Percentiles rank a stretch among this genome's conserved stretches.
Conservation (phyloP, 176 grass and related monocot genomes). For the Ensete ventricosum region DNA sequence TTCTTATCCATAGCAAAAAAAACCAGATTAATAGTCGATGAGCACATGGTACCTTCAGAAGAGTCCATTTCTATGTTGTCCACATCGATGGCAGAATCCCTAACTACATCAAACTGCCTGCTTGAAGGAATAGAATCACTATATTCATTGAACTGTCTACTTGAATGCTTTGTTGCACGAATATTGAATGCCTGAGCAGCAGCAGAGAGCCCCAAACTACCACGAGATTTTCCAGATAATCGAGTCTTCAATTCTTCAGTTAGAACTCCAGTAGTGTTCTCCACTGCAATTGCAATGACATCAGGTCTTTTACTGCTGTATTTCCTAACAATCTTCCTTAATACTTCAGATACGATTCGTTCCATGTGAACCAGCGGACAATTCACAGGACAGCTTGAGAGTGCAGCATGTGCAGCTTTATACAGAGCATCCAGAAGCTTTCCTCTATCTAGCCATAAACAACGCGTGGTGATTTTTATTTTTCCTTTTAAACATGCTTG, state of each 20-base stretch:
- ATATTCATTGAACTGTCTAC: slow-evolving; percentile 24
- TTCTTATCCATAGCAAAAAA: background rate
- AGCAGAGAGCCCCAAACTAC: slow-evolving; percentile 1
- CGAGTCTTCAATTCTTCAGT: slow-evolving; percentile 36
- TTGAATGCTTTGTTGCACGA: slow-evolving; percentile 29
- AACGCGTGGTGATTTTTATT: slow-evolving; percentile 85
- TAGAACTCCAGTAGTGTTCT: slow-evolving; percentile 45
- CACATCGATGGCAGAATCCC: slow-evolving; percentile 18
- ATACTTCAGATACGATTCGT: slow-evolving; percentile 72
- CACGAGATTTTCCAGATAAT: slow-evolving; percentile 50
- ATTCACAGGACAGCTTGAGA: slow-evolving; percentile 81
- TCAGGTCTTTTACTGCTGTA: slow-evolving; percentile 94
- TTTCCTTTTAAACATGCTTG: slow-evolving; percentile 75
- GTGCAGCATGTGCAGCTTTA: slow-evolving; percentile 74
- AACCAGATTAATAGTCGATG: background rate
- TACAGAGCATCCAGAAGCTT: slow-evolving; percentile 83
- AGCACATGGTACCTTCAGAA: slow-evolving; percentile 40
- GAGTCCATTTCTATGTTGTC: slow-evolving; percentile 31
- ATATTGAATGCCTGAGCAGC: slow-evolving; percentile 24
- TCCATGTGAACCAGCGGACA: slow-evolving; percentile 89
- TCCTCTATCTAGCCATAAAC: slow-evolving; percentile 96
- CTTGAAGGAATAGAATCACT: slow-evolving; percentile 27
- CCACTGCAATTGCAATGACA: slow-evolving; percentile 60
- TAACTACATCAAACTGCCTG: slow-evolving; percentile 28
- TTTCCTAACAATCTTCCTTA: slow-evolving; percentile 93